Conservation (phyloP, 805 yeast species). For the Yarrowia sp. region DNA sequence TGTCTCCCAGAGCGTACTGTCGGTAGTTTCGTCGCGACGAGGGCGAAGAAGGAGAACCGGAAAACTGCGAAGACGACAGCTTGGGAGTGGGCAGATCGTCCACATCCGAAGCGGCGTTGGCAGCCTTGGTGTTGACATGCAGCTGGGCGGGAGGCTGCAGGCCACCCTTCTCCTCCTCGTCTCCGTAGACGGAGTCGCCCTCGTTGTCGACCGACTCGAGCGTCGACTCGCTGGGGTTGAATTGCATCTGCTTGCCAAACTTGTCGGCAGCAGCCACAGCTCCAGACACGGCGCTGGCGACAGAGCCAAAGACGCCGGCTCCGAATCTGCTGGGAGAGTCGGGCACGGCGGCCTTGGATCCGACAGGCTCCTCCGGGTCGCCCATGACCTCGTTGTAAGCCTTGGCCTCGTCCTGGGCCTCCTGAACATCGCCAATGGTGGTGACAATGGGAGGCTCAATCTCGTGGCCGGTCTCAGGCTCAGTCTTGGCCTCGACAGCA, state of each 20-base stretch:
- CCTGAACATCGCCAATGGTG: constrained; percentile 7
- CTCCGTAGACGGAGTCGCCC: background rate
- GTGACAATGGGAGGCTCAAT: constrained; percentile 9
- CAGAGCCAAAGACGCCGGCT: constrained; percentile 2
- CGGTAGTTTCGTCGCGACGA: constrained; percentile 21
- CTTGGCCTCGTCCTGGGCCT: constrained; percentile 11
- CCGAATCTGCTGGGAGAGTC: constrained; percentile 7
- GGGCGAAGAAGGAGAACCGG: constrained; percentile 10
- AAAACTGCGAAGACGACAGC: constrained; percentile 1
- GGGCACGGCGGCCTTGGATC: background rate
- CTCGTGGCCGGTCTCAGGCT: background rate
- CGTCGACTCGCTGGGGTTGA: constrained; percentile 22
- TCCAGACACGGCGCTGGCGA: background rate
- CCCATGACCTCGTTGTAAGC: constrained; percentile 13
- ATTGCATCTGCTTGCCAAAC: constrained; percentile 24
- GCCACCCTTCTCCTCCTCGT: background rate
- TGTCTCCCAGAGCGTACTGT: constrained; percentile 14
- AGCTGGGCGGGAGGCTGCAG: constrained; percentile 13
- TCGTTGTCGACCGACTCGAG: background rate
- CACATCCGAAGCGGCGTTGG: background rate
- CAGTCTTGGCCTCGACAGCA: constrained; percentile 6
- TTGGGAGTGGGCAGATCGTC: constrained; percentile 18
- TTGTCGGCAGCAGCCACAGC: constrained; percentile 23
- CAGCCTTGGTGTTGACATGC: constrained; percentile 8
- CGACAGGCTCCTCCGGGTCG: background rate